These are phyloP conservation scores for Daldinia caldariorum DNA, from an alignment of 495 filamentous ascomycete species.

Conservation along the genomic window DNA sequence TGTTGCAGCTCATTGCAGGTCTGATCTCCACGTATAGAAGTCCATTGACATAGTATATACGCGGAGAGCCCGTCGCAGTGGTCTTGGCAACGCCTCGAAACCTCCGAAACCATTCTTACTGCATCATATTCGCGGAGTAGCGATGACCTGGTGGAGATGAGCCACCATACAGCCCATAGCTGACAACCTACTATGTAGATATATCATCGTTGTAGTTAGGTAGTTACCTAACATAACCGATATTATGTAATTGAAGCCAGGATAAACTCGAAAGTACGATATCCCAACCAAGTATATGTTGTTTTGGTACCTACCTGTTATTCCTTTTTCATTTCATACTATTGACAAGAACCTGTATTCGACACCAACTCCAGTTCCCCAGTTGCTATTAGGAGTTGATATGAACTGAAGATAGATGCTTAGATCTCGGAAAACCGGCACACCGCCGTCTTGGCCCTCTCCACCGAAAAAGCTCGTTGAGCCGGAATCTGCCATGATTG, in stretches of 20 bases:
- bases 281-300: background rate
- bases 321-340: background rate
- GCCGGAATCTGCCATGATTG: constrained; percentile 38
- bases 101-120: constrained; percentile 9
- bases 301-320: background rate
- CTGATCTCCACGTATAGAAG: constrained; percentile 12
- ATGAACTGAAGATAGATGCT: constrained; percentile 7
- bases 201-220: too few relatives aligned
- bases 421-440: constrained; percentile 42
- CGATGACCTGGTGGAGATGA: constrained; percentile 1
- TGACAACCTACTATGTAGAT: background rate
- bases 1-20: constrained; percentile 22
- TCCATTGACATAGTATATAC: constrained; percentile 4
- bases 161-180: background rate
- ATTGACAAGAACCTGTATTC: background rate
- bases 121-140: background rate
- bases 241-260: too few relatives aligned
- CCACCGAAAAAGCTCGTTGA: constrained; percentile 41
- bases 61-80: constrained; percentile 19
- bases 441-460: constrained; percentile 39
- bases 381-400: background rate
- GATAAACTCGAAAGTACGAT: background rate
- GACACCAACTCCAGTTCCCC: background rate
- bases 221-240: too few relatives aligned
- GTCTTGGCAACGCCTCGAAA: constrained; percentile 34